These are phyloP conservation scores for Dryadomyces sulphureus DNA, from an alignment of 2,329 filamentous ascomycete genomes.

Conservation along the genomic window DNA sequence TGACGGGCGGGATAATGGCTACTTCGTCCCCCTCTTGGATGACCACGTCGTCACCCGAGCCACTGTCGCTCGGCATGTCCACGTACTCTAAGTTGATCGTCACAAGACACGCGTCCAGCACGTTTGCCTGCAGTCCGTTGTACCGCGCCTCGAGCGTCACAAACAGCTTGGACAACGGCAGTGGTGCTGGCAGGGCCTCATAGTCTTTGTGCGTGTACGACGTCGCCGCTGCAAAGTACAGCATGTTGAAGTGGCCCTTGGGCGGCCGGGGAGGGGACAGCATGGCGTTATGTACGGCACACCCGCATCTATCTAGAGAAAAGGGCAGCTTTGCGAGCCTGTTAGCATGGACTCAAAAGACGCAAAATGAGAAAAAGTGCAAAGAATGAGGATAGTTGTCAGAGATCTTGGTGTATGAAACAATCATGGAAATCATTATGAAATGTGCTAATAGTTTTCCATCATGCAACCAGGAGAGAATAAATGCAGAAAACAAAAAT, in stretches of 20 bases:
- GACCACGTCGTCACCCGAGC: slow-evolving; percentile 19
- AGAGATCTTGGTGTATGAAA: slow-evolving; percentile 9
- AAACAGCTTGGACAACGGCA: slow-evolving; percentile 49
- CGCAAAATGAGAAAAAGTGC: not conserved
- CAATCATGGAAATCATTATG: slow-evolving; percentile 4
- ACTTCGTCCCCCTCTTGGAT: slow-evolving; percentile 70
- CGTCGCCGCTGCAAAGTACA: slow-evolving; percentile 68
- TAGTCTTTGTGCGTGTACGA: slow-evolving; percentile 54
- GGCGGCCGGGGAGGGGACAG: slow-evolving; percentile 29
- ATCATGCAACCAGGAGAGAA: slow-evolving; percentile 1
- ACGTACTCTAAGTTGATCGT: slow-evolving; percentile 74
- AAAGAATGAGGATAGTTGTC: not conserved
- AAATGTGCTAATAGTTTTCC: not conserved
- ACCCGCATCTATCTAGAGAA: not conserved
- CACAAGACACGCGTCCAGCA: slow-evolving; percentile 59
- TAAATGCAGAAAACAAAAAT: not conserved
- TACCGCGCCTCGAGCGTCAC: slow-evolving; percentile 53
- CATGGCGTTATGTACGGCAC: not conserved
- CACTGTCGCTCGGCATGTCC: slow-evolving; percentile 35
- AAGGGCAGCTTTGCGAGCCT: not conserved
- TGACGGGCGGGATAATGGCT: slow-evolving; percentile 76
- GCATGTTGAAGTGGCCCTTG: slow-evolving; percentile 56
- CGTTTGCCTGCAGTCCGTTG: slow-evolving; percentile 50
- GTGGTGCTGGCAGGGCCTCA: slow-evolving; percentile 52
- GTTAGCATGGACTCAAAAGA: not conserved